Evolutionary conservation across 2,329 filamentous ascomycete species (phyloP), one percentile per base, ranked within the genome.

Genomic region (Epichloe sp.): DNA sequence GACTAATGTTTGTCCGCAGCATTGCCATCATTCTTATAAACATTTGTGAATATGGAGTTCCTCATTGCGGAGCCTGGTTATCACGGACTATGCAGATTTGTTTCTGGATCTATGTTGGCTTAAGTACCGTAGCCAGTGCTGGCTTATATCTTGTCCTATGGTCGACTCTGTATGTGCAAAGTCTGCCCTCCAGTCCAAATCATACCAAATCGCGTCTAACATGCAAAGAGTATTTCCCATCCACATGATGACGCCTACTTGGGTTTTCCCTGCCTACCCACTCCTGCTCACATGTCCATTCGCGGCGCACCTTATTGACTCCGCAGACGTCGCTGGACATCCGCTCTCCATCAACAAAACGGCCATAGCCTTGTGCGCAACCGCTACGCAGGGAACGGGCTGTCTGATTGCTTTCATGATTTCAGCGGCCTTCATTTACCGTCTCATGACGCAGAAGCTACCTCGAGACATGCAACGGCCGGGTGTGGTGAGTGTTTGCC

Each of bases 191-290:
- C 19, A 19, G 8, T 35, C 36, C 5, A 11, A 31, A 31, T 31
- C 31, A 11, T 4, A 4, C 10, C 10, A 31, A 31, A 31, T n/a
- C n/a, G 21, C 12, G 21, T 8, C 49, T 47, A 43, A 51, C 17
- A 35, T 37, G 15, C 11, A 44, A 17, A 77, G 70, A 66, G 68
- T 71, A 26, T 76, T 75, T 47, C 74, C 88, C 0, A 86, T 93
- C 46, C 83, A 86, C 36, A 82, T 82, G 49, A 93, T 94, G 88
- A 93, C 87, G 0, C 87, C 87, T 0, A 81, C 88, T 17, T 93
- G 87, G 87, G 88, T 91, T 50, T 93, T 93, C 57, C 88, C 87
- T 0, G 86, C 85, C 0, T 94, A 94, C 56, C 86, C 88, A 0
- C 73, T 93, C 21, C 76, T 94, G 3, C 78, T 93, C 8, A 80